Conservation (phyloP, 2,329 filamentous ascomycete species). For the Pleoardoris graminearum region DNA sequence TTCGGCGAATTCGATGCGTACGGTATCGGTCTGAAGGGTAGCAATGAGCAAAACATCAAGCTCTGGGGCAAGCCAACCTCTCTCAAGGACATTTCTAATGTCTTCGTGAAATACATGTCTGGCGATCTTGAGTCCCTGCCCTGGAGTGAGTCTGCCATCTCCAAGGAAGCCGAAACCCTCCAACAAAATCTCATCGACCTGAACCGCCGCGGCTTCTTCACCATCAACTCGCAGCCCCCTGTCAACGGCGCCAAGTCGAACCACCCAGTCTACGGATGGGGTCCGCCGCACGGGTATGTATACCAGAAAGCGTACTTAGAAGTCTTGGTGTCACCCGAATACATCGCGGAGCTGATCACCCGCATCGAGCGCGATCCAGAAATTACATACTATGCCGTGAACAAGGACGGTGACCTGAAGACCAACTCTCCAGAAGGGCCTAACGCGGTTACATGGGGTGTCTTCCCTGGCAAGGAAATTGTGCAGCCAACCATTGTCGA, state of each 20-base stretch:
- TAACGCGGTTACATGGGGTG: slow-evolving; percentile 99
- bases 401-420: slow-evolving; percentile 76
- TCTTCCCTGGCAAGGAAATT: slow-evolving; percentile 98
- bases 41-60: slow-evolving; percentile 93
- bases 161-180: slow-evolving; percentile 78
- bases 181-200: slow-evolving; percentile 75
- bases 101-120: slow-evolving; percentile 85
- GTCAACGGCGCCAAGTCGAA: slow-evolving; percentile 89
- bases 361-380: slow-evolving; percentile 78
- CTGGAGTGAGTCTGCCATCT: slow-evolving; percentile 91
- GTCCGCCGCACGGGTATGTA: slow-evolving; percentile 90
- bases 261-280: slow-evolving; percentile 89
- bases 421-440: slow-evolving; percentile 89
- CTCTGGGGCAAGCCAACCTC: slow-evolving; percentile 87
- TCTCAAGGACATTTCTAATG: slow-evolving; percentile 75
- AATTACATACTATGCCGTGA: slow-evolving; percentile 93
- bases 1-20: slow-evolving; percentile 96
- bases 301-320: slow-evolving; percentile 99
- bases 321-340: slow-evolving; percentile 78
- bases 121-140: slow-evolving; percentile 80
- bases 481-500: slow-evolving; percentile 99
- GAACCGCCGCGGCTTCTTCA: slow-evolving; percentile 84
- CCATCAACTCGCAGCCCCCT: slow-evolving; percentile 96
- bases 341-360: slow-evolving; percentile 75
- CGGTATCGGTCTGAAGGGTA: slow-evolving; percentile 89